phyloP scores from a whole-genome alignment of 257 asterid genomes.

The Knoxia roxburghii region DNA sequence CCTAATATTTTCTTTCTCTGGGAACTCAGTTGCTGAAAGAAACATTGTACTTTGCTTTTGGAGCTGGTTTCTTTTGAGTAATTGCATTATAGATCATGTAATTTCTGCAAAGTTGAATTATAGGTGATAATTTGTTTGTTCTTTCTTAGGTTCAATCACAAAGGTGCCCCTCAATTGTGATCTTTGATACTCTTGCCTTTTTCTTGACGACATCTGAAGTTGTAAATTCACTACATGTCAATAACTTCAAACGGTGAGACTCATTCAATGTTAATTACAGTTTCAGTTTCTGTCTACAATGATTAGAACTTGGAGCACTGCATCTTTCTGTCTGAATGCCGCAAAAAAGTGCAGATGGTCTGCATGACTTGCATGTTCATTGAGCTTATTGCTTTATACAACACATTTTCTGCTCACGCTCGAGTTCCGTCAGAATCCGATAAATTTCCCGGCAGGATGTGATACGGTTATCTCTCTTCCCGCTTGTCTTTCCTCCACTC shows the following conservation, averaged over 20 bases:
- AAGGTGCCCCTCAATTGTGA: slow-evolving; percentile 1
- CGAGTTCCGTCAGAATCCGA: no score
- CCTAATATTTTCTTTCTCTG: slow-evolving; percentile 4
- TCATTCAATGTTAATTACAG: not conserved
- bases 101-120: slow-evolving; percentile 9
- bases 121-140: slow-evolving; percentile 1
- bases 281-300: not conserved
- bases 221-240: not conserved
- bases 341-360: not conserved
- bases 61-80: not conserved
- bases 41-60: not conserved
- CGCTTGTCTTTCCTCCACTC: slow-evolving; percentile 92
- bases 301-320: not conserved
- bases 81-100: slow-evolving; percentile 13
- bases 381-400: not conserved
- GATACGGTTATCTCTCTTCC: slow-evolving; percentile 39
- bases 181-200: not conserved
- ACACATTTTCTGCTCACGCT: not conserved
- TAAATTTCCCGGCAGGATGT: not conserved
- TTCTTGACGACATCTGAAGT: not conserved
- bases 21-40: slow-evolving; percentile 15
- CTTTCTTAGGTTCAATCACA: not conserved
- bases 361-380: not conserved
- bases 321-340: not conserved
- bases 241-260: not conserved